These are phyloP conservation scores for Artemisia tridentata DNA, from an alignment of 129 eudicot genomes.

Conservation along the genomic window DNA sequence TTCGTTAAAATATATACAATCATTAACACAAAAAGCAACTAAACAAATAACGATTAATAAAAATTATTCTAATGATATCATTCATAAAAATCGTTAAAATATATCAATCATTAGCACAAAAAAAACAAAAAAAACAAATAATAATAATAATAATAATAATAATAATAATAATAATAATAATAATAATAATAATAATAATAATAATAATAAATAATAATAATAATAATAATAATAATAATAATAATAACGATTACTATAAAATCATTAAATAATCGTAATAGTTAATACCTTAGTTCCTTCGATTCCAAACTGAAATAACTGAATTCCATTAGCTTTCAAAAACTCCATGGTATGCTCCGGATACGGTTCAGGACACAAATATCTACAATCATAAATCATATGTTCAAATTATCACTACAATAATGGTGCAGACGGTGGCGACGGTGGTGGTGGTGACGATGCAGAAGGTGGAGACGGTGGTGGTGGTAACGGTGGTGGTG, in stretches of 20 bases:
- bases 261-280: not conserved
- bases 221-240: too few relatives aligned
- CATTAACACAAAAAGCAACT: not conserved
- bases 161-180: too few relatives aligned
- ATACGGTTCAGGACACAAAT: constrained; percentile 72
- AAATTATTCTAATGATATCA: not conserved
- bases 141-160: too few relatives aligned
- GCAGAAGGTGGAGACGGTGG: too few relatives aligned
- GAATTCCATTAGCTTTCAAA: constrained; percentile 57
- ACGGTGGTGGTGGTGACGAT: too few relatives aligned
- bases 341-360: constrained; percentile 53
- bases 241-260: not conserved
- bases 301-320: constrained; percentile 56
- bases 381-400: constrained; percentile 29
- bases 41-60: too few relatives aligned
- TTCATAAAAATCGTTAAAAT: not conserved
- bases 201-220: too few relatives aligned
- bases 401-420: not conserved
- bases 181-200: too few relatives aligned
- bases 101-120: not conserved
- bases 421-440: too few relatives aligned
- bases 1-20: not conserved
- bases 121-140: too few relatives aligned
- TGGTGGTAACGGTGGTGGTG: too few relatives aligned
- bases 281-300: constrained; percentile 64